Evolutionary conservation across 345 rosid genomes (phyloP).

Genomic region (Dipteronia sinensis): DNA sequence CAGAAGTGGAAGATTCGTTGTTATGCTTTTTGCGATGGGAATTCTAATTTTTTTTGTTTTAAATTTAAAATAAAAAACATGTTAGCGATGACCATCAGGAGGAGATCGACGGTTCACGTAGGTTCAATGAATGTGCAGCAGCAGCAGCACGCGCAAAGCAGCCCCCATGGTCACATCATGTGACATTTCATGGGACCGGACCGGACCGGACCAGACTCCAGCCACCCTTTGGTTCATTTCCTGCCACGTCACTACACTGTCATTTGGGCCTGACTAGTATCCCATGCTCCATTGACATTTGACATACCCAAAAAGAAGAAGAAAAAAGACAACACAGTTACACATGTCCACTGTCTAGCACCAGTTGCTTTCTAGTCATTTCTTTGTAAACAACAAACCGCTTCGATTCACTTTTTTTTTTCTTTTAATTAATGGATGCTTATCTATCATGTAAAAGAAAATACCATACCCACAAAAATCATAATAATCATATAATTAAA

Average conservation of each 20-base stretch:
- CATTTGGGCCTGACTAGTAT: not conserved
- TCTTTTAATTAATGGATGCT: too few species aligned
- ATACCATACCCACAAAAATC: too few species aligned
- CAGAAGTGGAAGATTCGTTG: not conserved
- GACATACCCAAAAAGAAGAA: not conserved
- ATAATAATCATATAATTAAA: too few species aligned
- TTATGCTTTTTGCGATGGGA: not conserved
- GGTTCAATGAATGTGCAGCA: not conserved
- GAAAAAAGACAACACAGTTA: not conserved
- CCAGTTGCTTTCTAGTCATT: too few species aligned
- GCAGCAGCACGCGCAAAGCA: not conserved
- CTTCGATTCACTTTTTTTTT: too few species aligned
- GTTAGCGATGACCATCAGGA: not conserved
- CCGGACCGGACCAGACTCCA: not conserved
- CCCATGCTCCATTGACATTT: not conserved
- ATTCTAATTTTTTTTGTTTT: too few species aligned
- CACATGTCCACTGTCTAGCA: not conserved
- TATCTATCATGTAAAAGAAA: too few species aligned
- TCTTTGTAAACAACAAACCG: too few species aligned
- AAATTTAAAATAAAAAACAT: not conserved
- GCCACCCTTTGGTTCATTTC: not conserved
- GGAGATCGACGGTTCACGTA: constrained; percentile 22
- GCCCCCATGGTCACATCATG: not conserved
- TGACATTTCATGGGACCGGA: constrained; percentile 8
- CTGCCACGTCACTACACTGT: constrained; percentile 2